Conservation (phyloP, 192 early-diverging fungal genomes). For the Chytriomyces sp. region DNA sequence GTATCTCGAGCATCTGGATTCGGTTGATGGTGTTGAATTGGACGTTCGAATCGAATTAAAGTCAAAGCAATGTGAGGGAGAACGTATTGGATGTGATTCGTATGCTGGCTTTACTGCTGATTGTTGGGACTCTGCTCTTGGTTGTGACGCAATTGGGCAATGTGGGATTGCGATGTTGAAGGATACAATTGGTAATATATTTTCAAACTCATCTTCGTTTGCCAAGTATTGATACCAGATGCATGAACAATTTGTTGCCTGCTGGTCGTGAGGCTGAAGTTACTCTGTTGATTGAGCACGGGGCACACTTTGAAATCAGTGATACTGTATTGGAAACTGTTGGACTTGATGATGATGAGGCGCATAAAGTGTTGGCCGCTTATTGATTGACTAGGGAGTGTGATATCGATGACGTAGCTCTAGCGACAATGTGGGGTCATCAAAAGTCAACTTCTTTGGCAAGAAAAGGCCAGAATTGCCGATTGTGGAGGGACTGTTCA, state of each 20-base stretch:
- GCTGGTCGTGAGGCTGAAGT: neutral
- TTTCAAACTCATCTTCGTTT: neutral
- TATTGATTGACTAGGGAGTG: neutral
- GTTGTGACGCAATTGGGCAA: neutral
- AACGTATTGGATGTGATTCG: neutral
- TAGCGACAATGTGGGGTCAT: neutral
- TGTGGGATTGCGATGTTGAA: neutral
- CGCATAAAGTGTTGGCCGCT: neutral
- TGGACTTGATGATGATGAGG: neutral
- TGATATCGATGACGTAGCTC: neutral
- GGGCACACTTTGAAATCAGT: neutral
- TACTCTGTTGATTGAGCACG: neutral
- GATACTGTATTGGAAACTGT: neutral
- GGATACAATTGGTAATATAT: neutral
- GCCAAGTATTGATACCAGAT: neutral
- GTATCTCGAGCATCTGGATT: neutral
- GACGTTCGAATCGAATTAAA: neutral
- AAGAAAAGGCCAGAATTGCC: neutral
- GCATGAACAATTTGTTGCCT: neutral
- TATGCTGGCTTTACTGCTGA: neutral
- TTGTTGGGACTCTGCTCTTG: neutral
- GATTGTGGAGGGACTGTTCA: neutral
- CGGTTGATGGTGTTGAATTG: neutral
- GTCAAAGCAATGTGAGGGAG: neutral
- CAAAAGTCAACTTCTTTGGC: neutral